Evolutionary conservation across 2,329 filamentous ascomycete species (phyloP).

Genomic region (Botrytis medusae): DNA sequence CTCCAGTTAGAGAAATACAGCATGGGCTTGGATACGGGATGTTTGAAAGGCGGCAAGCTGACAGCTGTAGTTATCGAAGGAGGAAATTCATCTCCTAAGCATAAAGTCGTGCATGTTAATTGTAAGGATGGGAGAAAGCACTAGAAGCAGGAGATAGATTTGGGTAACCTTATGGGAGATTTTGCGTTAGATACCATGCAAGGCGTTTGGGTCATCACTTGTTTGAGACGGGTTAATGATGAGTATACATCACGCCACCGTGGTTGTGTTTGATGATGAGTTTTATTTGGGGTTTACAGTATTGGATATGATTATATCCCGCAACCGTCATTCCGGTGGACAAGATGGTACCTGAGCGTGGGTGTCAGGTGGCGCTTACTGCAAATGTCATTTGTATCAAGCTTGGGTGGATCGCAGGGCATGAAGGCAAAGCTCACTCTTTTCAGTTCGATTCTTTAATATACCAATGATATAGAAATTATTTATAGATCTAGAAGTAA

Average conservation of each 20-base stretch:
- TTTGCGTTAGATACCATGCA: conserved; percentile 4
- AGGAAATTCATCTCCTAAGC: conserved; percentile 42
- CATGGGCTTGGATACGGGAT: conserved; percentile 83
- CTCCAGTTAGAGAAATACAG: conserved; percentile 68
- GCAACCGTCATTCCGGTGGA: neutral
- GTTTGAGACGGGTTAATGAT: neutral
- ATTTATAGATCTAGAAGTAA: neutral
- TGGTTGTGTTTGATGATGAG: neutral
- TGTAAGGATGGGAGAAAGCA: conserved; percentile 33
- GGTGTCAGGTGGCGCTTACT: neutral
- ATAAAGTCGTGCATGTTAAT: conserved; percentile 36
- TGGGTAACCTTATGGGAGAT: neutral
- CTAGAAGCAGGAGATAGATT: conserved; percentile 2
- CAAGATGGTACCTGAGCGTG: no score
- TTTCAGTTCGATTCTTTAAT: neutral
- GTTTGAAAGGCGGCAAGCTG: conserved; percentile 71
- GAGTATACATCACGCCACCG: neutral
- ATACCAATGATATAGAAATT: neutral
- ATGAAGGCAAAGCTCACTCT: neutral
- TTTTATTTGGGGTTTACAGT: neutral
- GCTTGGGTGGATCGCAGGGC: no score
- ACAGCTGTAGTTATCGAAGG: conserved; percentile 75
- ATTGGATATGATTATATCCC: neutral
- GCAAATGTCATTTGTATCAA: neutral
- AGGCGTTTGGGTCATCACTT: conserved; percentile 4